Evolutionary conservation across 768 basidiomycete species (phyloP).

Genomic region (Mycena venus): DNA sequence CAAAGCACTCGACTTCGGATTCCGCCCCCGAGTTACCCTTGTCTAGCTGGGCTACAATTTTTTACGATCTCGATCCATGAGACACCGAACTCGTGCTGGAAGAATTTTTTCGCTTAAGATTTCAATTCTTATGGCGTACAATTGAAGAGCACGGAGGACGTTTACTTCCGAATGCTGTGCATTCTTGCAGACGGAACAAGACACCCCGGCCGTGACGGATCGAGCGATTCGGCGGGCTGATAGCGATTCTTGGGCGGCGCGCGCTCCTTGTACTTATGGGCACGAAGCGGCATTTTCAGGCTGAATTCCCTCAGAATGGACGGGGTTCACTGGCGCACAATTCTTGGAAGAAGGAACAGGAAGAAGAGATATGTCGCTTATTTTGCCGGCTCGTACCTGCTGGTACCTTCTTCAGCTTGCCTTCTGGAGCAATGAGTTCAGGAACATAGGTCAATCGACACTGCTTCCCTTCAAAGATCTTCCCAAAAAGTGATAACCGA

Average conservation of each 20-base stretch:
- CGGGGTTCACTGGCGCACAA: too few relatives aligned
- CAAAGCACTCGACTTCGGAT: background rate
- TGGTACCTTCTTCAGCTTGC: background rate
- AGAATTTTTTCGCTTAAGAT: background rate
- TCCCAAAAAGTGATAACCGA: background rate
- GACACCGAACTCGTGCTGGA: background rate
- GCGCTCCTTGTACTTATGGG: background rate
- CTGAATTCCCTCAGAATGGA: background rate
- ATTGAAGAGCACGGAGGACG: constrained; percentile 4
- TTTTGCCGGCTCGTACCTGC: background rate
- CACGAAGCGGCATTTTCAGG: background rate
- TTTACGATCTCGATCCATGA: background rate
- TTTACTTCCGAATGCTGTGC: constrained; percentile 20
- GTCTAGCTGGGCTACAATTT: background rate
- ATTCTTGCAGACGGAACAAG: background rate
- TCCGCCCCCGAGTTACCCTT: background rate
- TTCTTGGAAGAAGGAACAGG: background rate
- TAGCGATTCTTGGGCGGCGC: constrained; percentile 2
- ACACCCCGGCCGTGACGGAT: background rate
- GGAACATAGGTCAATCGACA: background rate
- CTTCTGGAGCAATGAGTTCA: background rate
- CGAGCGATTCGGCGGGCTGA: background rate
- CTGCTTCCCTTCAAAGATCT: background rate
- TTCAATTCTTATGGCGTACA: background rate
- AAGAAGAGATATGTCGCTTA: background rate